Evolutionary conservation across 2,329 filamentous ascomycete species (phyloP).

Genomic region (Apiospora koreana): DNA sequence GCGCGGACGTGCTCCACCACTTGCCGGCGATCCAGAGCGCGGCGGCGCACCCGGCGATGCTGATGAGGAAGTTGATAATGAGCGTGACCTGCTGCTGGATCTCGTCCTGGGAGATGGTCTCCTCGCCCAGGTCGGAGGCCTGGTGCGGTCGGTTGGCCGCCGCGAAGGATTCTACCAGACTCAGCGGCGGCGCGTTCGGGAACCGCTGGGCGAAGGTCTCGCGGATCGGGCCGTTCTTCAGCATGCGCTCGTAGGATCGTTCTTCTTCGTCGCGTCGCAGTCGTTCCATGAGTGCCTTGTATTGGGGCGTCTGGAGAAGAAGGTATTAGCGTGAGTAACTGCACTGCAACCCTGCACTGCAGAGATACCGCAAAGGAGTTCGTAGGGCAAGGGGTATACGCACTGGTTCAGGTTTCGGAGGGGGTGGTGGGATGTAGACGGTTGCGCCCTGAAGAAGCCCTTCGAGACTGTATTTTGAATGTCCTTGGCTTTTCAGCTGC

Average conservation of each 20-base stretch:
- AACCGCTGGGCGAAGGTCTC: constrained; percentile 64
- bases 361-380: constrained; percentile 11
- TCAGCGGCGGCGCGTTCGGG: constrained; percentile 45
- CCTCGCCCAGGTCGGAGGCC: constrained; percentile 51
- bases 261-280: constrained; percentile 83
- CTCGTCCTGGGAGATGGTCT: constrained; percentile 70
- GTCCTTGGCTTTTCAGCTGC: constrained; percentile 41
- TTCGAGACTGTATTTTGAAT: constrained; percentile 58
- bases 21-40: constrained; percentile 78
- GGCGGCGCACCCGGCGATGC: constrained; percentile 75
- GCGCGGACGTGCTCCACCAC: constrained; percentile 72
- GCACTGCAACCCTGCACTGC: too few species aligned
- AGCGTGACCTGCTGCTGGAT: constrained; percentile 80
- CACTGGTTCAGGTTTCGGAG: constrained; percentile 77
- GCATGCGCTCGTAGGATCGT: constrained; percentile 79
- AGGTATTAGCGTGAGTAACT: constrained; percentile 13
- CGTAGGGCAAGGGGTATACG: constrained; percentile 27
- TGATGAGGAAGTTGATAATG: constrained; percentile 87
- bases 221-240: constrained; percentile 56
- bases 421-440: constrained; percentile 78
- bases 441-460: constrained; percentile 69
- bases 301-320: constrained; percentile 67
- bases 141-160: constrained; percentile 51
- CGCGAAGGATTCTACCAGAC: constrained; percentile 54
- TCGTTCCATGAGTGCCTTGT: constrained; percentile 83